These are phyloP conservation scores for Postia placenta DNA, from an alignment of 768 basidiomycete genomes.

Conservation along the genomic window DNA sequence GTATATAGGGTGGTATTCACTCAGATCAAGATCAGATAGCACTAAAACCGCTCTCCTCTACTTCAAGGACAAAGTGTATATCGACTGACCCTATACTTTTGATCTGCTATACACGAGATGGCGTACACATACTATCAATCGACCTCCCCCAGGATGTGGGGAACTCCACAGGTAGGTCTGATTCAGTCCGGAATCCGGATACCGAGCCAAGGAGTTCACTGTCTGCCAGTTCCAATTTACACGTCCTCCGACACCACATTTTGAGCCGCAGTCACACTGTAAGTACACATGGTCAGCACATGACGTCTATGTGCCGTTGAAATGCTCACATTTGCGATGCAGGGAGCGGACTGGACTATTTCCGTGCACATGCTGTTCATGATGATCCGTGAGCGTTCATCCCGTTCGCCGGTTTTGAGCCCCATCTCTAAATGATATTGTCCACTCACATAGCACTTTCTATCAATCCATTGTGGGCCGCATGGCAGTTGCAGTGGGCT, in stretches of 20 bases:
- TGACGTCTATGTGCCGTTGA: conserved; percentile 10
- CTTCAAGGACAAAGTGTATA: not conserved
- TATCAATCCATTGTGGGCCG: conserved; percentile 33
- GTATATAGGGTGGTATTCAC: not conserved
- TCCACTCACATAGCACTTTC: conserved; percentile 19
- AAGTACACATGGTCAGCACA: conserved; percentile 31
- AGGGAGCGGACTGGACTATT: conserved; percentile 63
- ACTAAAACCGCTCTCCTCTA: not conserved
- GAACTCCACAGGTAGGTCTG: conserved; percentile 33
- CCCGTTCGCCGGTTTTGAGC: not conserved
- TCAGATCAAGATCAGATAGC: not conserved
- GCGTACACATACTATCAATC: conserved; percentile 21
- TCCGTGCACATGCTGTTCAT: conserved; percentile 52
- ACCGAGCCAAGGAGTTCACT: too few relatives aligned
- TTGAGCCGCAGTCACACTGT: conserved; percentile 50
- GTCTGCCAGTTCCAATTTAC: conserved; percentile 26
- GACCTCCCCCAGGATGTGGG: conserved; percentile 36
- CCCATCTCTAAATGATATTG: too few relatives aligned
- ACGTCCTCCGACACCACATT: conserved; percentile 27
- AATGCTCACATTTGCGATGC: conserved; percentile 2
- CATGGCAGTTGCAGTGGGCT: conserved; percentile 28
- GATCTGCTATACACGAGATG: too few relatives aligned
- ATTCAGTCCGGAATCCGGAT: too few relatives aligned
- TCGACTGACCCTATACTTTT: too few relatives aligned
- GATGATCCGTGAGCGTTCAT: conserved; percentile 46